Percentiles rank a stretch among this genome's conserved stretches.
Evolutionary conservation across 345 rosid genomes (phyloP).

Genomic region (Euphorbia peplus): DNA sequence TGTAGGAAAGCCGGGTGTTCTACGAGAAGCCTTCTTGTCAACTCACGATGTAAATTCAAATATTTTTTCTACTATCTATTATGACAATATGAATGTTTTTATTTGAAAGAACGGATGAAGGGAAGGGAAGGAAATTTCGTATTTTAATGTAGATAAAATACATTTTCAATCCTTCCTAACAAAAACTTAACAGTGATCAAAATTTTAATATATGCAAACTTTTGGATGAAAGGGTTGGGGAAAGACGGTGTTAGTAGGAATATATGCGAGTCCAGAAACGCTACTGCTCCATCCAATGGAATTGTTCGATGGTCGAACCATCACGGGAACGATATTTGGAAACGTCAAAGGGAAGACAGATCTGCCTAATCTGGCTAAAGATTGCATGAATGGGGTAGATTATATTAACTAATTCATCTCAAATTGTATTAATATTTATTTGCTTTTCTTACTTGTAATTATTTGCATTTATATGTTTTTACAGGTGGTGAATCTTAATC

Average conservation of each 20-base stretch:
- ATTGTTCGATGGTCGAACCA: constrained; percentile 33
- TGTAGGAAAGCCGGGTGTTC: constrained; percentile 44
- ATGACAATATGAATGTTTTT: not conserved
- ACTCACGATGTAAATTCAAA: constrained; percentile 33
- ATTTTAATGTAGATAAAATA: too few relatives aligned
- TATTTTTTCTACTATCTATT: not conserved
- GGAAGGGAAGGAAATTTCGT: too few relatives aligned
- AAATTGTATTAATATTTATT: not conserved
- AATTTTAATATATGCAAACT: not conserved
- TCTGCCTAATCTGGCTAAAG: constrained; percentile 29
- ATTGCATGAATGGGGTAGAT: constrained; percentile 30
- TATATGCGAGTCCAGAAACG: constrained; percentile 15
- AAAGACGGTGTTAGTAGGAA: constrained; percentile 23
- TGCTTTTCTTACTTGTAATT: too few relatives aligned
- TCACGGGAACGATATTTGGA: constrained; percentile 30
- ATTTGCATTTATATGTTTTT: too few relatives aligned
- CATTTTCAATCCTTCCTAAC: too few relatives aligned
- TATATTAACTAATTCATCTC: not conserved
- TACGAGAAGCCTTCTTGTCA: constrained; percentile 67
- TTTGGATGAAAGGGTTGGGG: constrained; percentile 24
- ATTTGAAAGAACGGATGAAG: too few relatives aligned
- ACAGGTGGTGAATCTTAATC: constrained; percentile 35
- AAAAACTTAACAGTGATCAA: too few relatives aligned
- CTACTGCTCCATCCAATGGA: constrained; percentile 45
- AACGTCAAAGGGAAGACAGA: constrained; percentile 33